Base-by-base conservation (phyloP, 2,329 filamentous ascomycete species). In the Sclerotinia minor region DNA sequence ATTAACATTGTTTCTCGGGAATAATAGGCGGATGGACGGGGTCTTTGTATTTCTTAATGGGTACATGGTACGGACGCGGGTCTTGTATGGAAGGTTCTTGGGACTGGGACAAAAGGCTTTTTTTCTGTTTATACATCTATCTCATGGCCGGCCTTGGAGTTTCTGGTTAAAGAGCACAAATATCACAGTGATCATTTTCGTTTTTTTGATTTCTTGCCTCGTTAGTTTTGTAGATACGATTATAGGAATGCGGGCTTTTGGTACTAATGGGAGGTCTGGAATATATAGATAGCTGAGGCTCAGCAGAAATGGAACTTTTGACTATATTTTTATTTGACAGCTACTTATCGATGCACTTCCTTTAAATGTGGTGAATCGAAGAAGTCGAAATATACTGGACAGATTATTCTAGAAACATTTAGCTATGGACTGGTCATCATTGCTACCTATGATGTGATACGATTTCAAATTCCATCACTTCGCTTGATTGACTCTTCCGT, bases 51-150 rank as follows among this genome's bases (percentile, higher is more conserved):
- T 61, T 61, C 45, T 38, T 61, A 61, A 61, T 50, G 45, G 24
- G 24, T 50, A 38, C 32, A 61, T 38, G 45, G 45, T 38, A 61
- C 35, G 58, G 29, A 61, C 44, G 49, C 59, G 45, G 45, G 38
- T 50, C 49, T 50, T 61, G 58, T 45, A 45, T 21, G 59, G 45
- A 61, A 32, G 21, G 8, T 26, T 61, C 29, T 35, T 19, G 45
- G 45, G 15, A 24, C 38, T 38, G 29, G 45, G 45, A 7, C 47
- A 50, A 61, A 61, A 26, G 45, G 59, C 7, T 17, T 2, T 21
- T 21, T 50, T 38, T 38, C 45, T 49, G 29, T 61, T 38, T 38
- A 61, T 38, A 50, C 21, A 61, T 38, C 15, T 38, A 5, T 50
- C 45, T 45, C 17, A 26, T 19, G 21, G 59, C 17, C 13, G 9